Percentiles rank a stretch among this genome's conserved stretches.
These are phyloP conservation scores for Durotheca rogersii DNA, from an alignment of 495 filamentous ascomycete genomes.

Conservation along the genomic window DNA sequence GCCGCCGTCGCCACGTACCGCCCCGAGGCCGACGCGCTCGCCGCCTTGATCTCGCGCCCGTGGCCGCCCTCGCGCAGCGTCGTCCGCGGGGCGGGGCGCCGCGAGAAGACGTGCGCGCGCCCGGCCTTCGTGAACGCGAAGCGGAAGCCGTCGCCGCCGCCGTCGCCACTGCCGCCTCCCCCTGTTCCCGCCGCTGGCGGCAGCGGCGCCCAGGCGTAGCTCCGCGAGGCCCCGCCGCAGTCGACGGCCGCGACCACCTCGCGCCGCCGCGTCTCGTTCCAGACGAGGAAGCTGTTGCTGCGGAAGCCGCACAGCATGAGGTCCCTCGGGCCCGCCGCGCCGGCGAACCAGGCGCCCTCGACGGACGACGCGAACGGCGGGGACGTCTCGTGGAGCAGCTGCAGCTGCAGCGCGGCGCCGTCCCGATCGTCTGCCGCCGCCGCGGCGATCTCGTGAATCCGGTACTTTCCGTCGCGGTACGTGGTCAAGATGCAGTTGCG, in stretches of 20 bases:
- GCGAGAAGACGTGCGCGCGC: slow-evolving; percentile 53
- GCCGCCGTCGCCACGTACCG: slow-evolving; percentile 75
- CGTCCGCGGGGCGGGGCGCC: slow-evolving; percentile 48
- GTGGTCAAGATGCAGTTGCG: slow-evolving; percentile 59
- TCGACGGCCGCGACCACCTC: slow-evolving; percentile 69
- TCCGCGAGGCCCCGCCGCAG: slow-evolving; percentile 81
- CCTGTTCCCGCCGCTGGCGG: no score
- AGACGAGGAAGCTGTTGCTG: slow-evolving; percentile 73
- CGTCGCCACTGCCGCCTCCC: no score
- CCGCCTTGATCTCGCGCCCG: slow-evolving; percentile 82
- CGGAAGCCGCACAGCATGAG: slow-evolving; percentile 80
- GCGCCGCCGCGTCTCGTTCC: slow-evolving; percentile 66
- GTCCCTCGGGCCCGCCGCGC: slow-evolving; percentile 38
- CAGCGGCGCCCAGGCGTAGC: slow-evolving; percentile 63
- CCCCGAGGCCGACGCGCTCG: slow-evolving; percentile 52
- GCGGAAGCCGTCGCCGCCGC: slow-evolving; percentile 37
- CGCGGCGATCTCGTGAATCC: slow-evolving; percentile 51
- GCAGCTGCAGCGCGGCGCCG: slow-evolving; percentile 34
- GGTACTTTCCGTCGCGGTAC: slow-evolving; percentile 72
- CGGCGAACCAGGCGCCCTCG: slow-evolving; percentile 63
- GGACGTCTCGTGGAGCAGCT: slow-evolving; percentile 45
- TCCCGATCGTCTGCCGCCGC: not conserved
- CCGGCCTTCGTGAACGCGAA: slow-evolving; percentile 59
- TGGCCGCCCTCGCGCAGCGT: slow-evolving; percentile 70
- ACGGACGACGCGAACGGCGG: slow-evolving; percentile 67